Evolutionary conservation across 2,329 filamentous ascomycete genomes (phyloP).

Genomic region (Trichoderma sp.): DNA sequence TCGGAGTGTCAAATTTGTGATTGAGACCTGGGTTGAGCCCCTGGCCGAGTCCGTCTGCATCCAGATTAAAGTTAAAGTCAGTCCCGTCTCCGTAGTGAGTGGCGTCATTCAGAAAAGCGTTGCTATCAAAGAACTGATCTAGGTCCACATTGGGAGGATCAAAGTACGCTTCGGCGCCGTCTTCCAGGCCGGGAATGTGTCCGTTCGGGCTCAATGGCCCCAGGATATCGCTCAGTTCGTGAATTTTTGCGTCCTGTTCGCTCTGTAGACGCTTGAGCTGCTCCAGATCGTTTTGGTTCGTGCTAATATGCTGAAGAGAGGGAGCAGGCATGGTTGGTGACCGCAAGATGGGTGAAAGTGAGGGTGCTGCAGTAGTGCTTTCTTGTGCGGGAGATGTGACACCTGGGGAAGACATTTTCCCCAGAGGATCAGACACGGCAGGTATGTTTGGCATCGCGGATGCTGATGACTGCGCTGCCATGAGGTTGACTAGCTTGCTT

Average conservation of each 20-base stretch:
- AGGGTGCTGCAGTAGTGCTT: slow-evolving; percentile 32
- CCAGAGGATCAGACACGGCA: slow-evolving; percentile 22
- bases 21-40: neutral
- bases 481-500: slow-evolving; percentile 57
- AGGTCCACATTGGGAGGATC: slow-evolving; percentile 44
- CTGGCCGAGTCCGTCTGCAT: slow-evolving; percentile 32
- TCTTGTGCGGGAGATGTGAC: slow-evolving; percentile 28
- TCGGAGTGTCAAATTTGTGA: slow-evolving; percentile 38
- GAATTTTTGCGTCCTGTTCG: slow-evolving; percentile 74
- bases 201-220: slow-evolving; percentile 79
- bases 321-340: slow-evolving; percentile 44
- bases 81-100: slow-evolving; percentile 43
- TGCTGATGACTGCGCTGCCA: slow-evolving; percentile 46
- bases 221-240: slow-evolving; percentile 70
- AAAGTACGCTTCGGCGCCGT: slow-evolving; percentile 38
- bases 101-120: slow-evolving; percentile 38
- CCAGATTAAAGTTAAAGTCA: slow-evolving; percentile 53
- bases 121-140: slow-evolving; percentile 51
- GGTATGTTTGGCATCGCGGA: slow-evolving; percentile 28
- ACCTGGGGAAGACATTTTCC: slow-evolving; percentile 22
- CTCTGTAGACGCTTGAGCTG: slow-evolving; percentile 74
- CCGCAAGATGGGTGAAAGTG: slow-evolving; percentile 51
- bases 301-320: slow-evolving; percentile 61
- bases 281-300: slow-evolving; percentile 73
- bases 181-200: slow-evolving; percentile 67